These are phyloP conservation scores for Leptomonas pyrrhocoris DNA, from an alignment of 208 protist genomes.

Conservation along the genomic window DNA sequence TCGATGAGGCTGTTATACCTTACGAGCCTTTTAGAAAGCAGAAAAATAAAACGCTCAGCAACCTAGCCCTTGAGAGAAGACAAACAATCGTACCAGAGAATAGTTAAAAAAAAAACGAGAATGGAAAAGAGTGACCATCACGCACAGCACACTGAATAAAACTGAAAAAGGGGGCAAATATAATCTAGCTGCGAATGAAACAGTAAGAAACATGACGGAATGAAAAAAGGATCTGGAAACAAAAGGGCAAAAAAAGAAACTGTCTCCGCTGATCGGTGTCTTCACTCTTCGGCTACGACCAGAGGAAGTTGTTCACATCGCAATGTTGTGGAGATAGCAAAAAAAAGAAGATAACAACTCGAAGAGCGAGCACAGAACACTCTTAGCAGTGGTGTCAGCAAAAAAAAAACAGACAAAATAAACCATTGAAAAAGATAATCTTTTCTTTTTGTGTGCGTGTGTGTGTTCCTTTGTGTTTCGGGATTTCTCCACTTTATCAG, in stretches of 20 bases:
- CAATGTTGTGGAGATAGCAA: background rate
- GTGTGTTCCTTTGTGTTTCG: too few species aligned
- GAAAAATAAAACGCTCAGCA: background rate
- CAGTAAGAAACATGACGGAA: conserved; percentile 14
- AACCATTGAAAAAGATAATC: too few species aligned
- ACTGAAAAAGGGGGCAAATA: background rate
- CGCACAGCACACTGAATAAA: too few species aligned
- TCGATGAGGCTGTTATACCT: too few species aligned
- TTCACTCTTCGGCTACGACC: background rate
- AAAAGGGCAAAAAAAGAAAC: background rate
- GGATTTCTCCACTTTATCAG: too few species aligned
- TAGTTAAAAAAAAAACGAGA: too few species aligned
- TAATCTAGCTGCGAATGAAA: conserved; percentile 20
- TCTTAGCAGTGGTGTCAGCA: background rate
- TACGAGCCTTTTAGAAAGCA: too few species aligned
- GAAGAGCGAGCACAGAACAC: too few species aligned
- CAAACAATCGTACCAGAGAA: too few species aligned
- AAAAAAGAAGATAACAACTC: background rate
- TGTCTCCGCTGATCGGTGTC: background rate
- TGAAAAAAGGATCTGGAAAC: conserved; percentile 5
- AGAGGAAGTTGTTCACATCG: too few species aligned
- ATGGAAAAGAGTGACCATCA: too few species aligned
- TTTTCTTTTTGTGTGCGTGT: too few species aligned
- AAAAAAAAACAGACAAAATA: background rate
- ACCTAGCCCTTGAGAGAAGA: background rate